Conservation (phyloP, 208 protist species). For the Crithidia brevicula region DNA sequence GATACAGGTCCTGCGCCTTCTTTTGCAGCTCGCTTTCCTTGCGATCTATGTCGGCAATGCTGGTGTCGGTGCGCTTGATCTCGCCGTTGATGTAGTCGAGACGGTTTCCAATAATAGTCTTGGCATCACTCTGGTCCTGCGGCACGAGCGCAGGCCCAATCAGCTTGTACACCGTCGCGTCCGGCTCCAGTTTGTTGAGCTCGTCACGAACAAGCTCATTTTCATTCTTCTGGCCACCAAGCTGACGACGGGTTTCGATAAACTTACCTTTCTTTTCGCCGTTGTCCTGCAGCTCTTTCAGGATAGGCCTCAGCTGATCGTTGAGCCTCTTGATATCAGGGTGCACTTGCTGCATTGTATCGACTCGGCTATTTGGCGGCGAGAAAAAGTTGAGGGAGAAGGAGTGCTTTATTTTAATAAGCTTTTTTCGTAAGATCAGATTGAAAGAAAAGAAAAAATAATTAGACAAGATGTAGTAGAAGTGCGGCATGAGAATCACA, state of each 20-base stretch:
- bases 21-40: constrained; percentile 81
- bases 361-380: background rate
- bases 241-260: constrained; percentile 81
- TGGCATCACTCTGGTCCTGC: constrained; percentile 93
- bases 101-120: constrained; percentile 89
- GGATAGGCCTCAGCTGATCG: constrained; percentile 69
- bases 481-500: no score
- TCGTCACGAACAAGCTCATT: constrained; percentile 95
- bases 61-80: constrained; percentile 81
- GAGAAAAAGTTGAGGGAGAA: background rate
- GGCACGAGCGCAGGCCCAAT: constrained; percentile 94
- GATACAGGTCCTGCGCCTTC: constrained; percentile 78
- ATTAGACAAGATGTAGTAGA: background rate
- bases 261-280: constrained; percentile 89
- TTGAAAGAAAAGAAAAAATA: constrained; percentile 8
- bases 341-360: constrained; percentile 75
- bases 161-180: constrained; percentile 94
- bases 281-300: constrained; percentile 85
- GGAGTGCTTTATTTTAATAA: background rate
- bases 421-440: no score
- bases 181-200: constrained; percentile 89
- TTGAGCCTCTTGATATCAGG: constrained; percentile 83
- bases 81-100: constrained; percentile 94
- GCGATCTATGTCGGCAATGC: constrained; percentile 79
- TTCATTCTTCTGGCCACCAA: constrained; percentile 94